These are phyloP conservation scores for Hydrangea macrophylla DNA, from an alignment of 148 eudicot species.

Conservation along the genomic window DNA sequence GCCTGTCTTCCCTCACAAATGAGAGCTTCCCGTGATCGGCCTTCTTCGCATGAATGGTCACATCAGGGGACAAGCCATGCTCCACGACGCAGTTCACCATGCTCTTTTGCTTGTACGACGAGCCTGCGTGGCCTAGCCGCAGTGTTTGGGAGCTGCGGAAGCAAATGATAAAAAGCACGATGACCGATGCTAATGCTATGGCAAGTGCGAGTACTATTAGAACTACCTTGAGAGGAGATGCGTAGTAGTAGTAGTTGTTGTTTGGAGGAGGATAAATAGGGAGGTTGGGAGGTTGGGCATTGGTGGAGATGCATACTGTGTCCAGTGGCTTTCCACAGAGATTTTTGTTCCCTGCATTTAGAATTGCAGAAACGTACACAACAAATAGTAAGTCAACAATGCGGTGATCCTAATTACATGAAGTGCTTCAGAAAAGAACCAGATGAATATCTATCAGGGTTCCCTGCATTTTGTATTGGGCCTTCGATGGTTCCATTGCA, in stretches of 20 bases:
- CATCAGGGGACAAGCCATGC: not conserved
- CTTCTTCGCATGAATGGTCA: not conserved
- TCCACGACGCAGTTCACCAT: not conserved
- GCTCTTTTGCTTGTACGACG: slow-evolving; percentile 11
- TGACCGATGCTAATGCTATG: slow-evolving; percentile 26
- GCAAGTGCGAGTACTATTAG: slow-evolving; percentile 21
- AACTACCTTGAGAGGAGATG: slow-evolving; percentile 23
- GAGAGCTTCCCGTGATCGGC: slow-evolving; percentile 38
- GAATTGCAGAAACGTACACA: not conserved
- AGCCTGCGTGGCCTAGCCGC: slow-evolving; percentile 12
- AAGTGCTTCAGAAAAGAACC: too few relatives aligned
- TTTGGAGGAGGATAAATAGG: not conserved
- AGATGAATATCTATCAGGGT: too few relatives aligned
- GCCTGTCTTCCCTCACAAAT: slow-evolving; percentile 63
- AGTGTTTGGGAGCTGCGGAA: slow-evolving; percentile 16
- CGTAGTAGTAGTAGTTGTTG: not conserved
- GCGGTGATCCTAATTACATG: not conserved
- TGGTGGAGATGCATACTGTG: slow-evolving; percentile 33
- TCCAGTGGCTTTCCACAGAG: slow-evolving; percentile 73
- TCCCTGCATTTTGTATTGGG: too few relatives aligned
- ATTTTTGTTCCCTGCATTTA: slow-evolving; percentile 55
- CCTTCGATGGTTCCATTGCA: too few relatives aligned
- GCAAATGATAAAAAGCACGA: slow-evolving; percentile 22
- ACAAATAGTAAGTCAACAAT: too few relatives aligned
- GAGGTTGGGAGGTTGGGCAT: not conserved